Conservation (phyloP, 192 early-diverging fungal genomes). For the Entomortierella beljakovae region DNA sequence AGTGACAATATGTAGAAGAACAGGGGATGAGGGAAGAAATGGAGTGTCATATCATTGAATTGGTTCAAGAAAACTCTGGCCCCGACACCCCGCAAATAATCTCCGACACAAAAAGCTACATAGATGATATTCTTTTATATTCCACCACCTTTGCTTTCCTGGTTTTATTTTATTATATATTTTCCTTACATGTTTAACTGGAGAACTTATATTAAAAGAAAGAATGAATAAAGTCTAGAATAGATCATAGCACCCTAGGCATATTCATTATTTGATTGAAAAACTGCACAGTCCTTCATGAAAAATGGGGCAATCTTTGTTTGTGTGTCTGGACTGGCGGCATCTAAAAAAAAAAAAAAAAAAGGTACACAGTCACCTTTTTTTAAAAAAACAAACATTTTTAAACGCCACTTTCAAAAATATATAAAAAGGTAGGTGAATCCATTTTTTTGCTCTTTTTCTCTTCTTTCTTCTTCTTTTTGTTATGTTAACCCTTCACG, state of each 20-base stretch:
- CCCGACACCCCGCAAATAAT: neutral
- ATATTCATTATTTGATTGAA: neutral
- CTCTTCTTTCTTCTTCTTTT: constrained; percentile 29
- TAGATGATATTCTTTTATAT: too few species aligned
- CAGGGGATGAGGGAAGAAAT: too few species aligned
- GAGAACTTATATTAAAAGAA: neutral
- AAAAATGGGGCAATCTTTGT: neutral
- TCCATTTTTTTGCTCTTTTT: constrained; percentile 18
- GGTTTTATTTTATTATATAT: too few species aligned
- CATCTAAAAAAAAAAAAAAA: constrained; percentile 15
- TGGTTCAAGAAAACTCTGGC: neutral
- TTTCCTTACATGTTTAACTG: neutral
- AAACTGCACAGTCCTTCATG: neutral
- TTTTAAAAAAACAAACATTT: too few species aligned
- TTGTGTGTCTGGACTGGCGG: too few species aligned
- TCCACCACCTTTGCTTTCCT: too few species aligned
- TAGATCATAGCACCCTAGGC: too few species aligned
- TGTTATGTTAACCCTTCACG: constrained; percentile 47
- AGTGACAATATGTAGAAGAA: neutral
- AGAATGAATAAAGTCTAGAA: too few species aligned
- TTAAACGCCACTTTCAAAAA: neutral
- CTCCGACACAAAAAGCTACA: neutral
- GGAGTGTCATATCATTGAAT: too few species aligned
- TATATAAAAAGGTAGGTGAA: constrained; percentile 19
- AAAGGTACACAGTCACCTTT: too few species aligned